Percentiles rank a stretch among this genome's conserved stretches.
These are phyloP conservation scores for Rhinocladiella mackenziei DNA, from an alignment of 2,329 filamentous ascomycete species.

Conservation along the genomic window DNA sequence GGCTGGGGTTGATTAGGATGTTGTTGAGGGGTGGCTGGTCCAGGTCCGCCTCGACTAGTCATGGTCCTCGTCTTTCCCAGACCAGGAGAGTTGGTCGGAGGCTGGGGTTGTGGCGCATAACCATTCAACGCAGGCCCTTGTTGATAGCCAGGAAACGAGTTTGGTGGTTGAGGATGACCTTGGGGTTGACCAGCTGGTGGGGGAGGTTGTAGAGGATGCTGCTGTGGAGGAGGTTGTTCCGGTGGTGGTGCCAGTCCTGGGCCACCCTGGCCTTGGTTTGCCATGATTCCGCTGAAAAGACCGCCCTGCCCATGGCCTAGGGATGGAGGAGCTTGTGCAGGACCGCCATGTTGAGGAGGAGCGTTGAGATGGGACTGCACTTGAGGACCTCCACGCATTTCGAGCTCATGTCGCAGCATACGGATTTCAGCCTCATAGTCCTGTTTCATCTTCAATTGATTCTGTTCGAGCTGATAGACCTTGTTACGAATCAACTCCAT, in stretches of 20 bases:
- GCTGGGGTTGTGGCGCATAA: conserved; percentile 78
- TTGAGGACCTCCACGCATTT: conserved; percentile 62
- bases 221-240: conserved; percentile 54
- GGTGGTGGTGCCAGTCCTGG: conserved; percentile 77
- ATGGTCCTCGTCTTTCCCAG: conserved; percentile 67
- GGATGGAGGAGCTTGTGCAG: conserved; percentile 76
- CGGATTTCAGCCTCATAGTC: conserved; percentile 94
- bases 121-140: conserved; percentile 62
- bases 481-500: conserved; percentile 92
- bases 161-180: conserved; percentile 68
- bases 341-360: conserved; percentile 70
- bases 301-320: conserved; percentile 86
- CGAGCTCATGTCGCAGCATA: conserved; percentile 82
- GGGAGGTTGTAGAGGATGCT: conserved; percentile 57
- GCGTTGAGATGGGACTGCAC: conserved; percentile 62
- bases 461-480: conserved; percentile 87
- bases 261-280: conserved; percentile 78
- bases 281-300: conserved; percentile 93
- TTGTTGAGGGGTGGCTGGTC: conserved; percentile 85
- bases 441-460: conserved; percentile 80
- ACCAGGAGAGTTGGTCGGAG: conserved; percentile 80
- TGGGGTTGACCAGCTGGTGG: conserved; percentile 38
- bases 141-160: conserved; percentile 68
- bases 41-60: conserved; percentile 55
- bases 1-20: conserved; percentile 63